Percentiles rank a stretch among this genome's conserved stretches.
These are phyloP conservation scores for Karstenula rhodostoma DNA, from an alignment of 2,329 filamentous ascomycete species.

Conservation along the genomic window DNA sequence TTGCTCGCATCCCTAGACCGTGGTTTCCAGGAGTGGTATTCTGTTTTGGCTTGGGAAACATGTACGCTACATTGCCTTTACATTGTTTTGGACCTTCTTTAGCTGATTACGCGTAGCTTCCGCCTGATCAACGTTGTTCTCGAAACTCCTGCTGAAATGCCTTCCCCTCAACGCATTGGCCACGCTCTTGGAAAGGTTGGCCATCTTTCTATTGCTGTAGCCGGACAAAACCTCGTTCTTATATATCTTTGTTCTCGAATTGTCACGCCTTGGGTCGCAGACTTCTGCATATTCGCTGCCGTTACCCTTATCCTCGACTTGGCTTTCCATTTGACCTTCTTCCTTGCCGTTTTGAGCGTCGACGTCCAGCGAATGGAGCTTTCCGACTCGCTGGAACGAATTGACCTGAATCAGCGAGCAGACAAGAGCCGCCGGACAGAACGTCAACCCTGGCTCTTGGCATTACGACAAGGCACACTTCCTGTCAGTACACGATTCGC, in stretches of 20 bases:
- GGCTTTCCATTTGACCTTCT: constrained; percentile 81
- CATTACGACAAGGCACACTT: constrained; percentile 69
- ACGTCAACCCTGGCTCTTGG: constrained; percentile 65
- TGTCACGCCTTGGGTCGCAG: constrained; percentile 74
- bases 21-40: constrained; percentile 81
- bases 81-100: neutral
- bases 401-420: constrained; percentile 38
- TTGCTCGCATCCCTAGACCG: constrained; percentile 76
- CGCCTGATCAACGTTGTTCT: constrained; percentile 80
- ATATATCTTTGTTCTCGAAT: constrained; percentile 71
- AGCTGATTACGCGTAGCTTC: constrained; percentile 57
- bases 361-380: constrained; percentile 80
- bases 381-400: constrained; percentile 70
- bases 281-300: constrained; percentile 78
- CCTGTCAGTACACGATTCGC: constrained; percentile 77
- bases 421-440: constrained; percentile 59
- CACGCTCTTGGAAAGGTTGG: constrained; percentile 78
- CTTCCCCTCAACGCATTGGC: constrained; percentile 73
- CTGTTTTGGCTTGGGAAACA: constrained; percentile 79
- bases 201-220: constrained; percentile 72
- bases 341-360: constrained; percentile 79
- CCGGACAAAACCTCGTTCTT: constrained; percentile 73
- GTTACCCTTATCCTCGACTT: constrained; percentile 80
- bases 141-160: constrained; percentile 72
- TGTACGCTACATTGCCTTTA: constrained; percentile 46